These are phyloP conservation scores for Kodamaea nitidulidarum DNA, from an alignment of 805 yeast species.

Conservation along the genomic window DNA sequence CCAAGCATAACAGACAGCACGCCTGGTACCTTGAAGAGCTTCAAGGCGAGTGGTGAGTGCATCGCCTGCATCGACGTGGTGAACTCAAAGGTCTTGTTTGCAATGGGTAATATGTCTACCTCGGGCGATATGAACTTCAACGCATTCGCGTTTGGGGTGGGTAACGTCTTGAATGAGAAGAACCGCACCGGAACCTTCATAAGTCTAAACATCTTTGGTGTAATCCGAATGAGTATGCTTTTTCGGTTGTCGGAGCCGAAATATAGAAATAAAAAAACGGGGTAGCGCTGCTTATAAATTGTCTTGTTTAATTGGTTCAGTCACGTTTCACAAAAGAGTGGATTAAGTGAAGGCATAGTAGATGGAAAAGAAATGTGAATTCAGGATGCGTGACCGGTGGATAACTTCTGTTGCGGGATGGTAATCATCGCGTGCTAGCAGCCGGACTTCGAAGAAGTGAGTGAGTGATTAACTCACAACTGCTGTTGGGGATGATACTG, in stretches of 20 bases:
- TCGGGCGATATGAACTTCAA: slow-evolving; percentile 57
- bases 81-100: slow-evolving; percentile 48
- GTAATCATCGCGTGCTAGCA: too few species aligned
- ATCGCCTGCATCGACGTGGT: slow-evolving; percentile 51
- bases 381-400: too few species aligned
- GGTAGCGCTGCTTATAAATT: slow-evolving; percentile 3
- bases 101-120: slow-evolving; percentile 42
- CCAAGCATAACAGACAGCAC: slow-evolving; percentile 74
- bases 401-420: too few species aligned
- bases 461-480: too few species aligned
- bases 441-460: too few species aligned
- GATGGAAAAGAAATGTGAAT: neutral
- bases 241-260: slow-evolving; percentile 6
- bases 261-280: neutral
- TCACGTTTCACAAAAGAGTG: slow-evolving; percentile 1
- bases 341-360: too few species aligned
- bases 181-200: slow-evolving; percentile 15
- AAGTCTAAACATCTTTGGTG: slow-evolving; percentile 3
- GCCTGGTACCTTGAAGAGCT: slow-evolving; percentile 56
- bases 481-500: too few species aligned
- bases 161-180: slow-evolving; percentile 41
- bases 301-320: slow-evolving; percentile 1
- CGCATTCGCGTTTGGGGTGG: slow-evolving; percentile 77
- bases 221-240: neutral
- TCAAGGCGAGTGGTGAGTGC: slow-evolving; percentile 61